A percentile compares a stretch with the other conserved stretches of the same genome.
phyloP scores from a whole-genome alignment of 2,329 filamentous ascomycete genomes.

The Drechslerella dactyloides region DNA sequence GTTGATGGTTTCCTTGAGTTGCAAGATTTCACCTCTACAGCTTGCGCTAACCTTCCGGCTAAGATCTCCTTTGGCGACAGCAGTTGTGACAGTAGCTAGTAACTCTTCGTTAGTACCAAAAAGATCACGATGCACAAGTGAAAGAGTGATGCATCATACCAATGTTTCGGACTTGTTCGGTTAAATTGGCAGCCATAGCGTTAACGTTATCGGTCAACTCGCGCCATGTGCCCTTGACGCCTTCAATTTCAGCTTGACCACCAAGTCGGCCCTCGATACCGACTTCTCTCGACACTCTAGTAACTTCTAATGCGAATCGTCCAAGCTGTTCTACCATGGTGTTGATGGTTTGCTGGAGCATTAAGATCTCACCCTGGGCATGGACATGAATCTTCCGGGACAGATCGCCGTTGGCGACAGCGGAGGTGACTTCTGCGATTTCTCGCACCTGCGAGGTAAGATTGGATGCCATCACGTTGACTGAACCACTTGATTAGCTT shows the following conservation, averaged over 20 bases:
- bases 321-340: conserved; percentile 87
- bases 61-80: conserved; percentile 80
- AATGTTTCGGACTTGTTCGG: conserved; percentile 57
- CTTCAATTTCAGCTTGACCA: conserved; percentile 81
- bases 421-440: conserved; percentile 82
- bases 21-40: conserved; percentile 87
- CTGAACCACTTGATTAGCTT: conserved; percentile 38
- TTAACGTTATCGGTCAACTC: conserved; percentile 68
- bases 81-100: conserved; percentile 67
- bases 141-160: conserved; percentile 31
- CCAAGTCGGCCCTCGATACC: conserved; percentile 83
- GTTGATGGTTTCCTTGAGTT: conserved; percentile 98
- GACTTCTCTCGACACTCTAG: conserved; percentile 80
- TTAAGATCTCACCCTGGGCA: conserved; percentile 79
- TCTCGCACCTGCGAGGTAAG: conserved; percentile 68
- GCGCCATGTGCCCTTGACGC: conserved; percentile 87
- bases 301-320: conserved; percentile 83
- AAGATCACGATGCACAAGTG: not conserved
- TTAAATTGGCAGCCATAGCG: conserved; percentile 57
- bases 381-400: conserved; percentile 84
- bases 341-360: conserved; percentile 84
- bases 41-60: conserved; percentile 96
- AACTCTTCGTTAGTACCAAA: conserved; percentile 5
- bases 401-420: conserved; percentile 80
- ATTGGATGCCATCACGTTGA: conserved; percentile 57